A percentile compares a stretch with the other conserved stretches of the same genome.
phyloP scores from a whole-genome alignment of 768 basidiomycete species.

The Hydnomerulius pinastri region DNA sequence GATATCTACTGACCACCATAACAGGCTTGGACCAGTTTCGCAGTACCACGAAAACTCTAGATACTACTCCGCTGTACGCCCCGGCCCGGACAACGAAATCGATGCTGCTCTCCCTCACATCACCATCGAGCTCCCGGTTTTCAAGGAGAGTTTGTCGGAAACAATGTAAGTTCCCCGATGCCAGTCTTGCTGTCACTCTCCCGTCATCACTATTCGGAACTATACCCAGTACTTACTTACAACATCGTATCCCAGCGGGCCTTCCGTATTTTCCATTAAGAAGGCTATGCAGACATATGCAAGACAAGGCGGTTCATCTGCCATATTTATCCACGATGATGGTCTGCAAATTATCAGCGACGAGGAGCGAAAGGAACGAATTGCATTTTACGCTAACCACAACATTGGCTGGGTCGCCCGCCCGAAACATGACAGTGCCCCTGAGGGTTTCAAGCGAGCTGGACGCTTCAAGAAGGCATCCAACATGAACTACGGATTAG shows the following conservation, averaged over 20 bases:
- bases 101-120: constrained; percentile 71
- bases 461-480: constrained; percentile 94
- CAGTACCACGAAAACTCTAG: constrained; percentile 84
- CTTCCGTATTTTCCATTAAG: constrained; percentile 72
- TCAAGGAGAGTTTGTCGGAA: constrained; percentile 79
- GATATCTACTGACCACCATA: constrained; percentile 1
- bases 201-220: too few relatives aligned
- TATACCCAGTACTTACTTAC: too few relatives aligned
- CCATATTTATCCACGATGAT: constrained; percentile 63
- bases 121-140: constrained; percentile 83
- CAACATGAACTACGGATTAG: constrained; percentile 84
- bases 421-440: constrained; percentile 43
- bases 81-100: constrained; percentile 59
- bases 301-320: constrained; percentile 61
- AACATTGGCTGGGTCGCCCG: constrained; percentile 63
- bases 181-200: too few relatives aligned
- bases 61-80: constrained; percentile 75
- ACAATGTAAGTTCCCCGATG: constrained; percentile 68
- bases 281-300: constrained; percentile 65
- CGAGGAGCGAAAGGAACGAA: constrained; percentile 48
- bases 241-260: constrained; percentile 44
- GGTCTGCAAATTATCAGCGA: constrained; percentile 53
- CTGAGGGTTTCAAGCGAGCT: constrained; percentile 38
- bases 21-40: constrained; percentile 76
- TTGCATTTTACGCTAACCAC: constrained; percentile 55